Evolutionary conservation across 495 filamentous ascomycete genomes (phyloP), one percentile per base, ranked within the genome.

Genomic region (Talaromyces stipitatus): DNA sequence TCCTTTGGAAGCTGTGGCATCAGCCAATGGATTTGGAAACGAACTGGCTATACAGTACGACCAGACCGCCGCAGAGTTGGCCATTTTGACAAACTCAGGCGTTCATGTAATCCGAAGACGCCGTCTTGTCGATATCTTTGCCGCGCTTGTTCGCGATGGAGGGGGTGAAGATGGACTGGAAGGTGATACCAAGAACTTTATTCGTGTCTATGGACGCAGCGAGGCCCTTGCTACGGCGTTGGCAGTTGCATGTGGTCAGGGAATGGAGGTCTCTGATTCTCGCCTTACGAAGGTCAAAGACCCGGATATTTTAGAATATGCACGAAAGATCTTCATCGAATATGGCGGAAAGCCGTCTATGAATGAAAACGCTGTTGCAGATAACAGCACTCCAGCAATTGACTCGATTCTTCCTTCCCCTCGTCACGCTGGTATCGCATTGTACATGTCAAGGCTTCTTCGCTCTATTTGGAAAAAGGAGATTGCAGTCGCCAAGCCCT

Each of bases 21-120:
- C 80, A 18, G 89, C 94, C 9, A 68, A 82, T 12, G 92, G 92
- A 0, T 98, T 95, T 64, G 91, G 91, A 16, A 99, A 99, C 62
- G 94, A 99, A 67, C 75, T 96, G 58, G 91, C 95, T 6, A 85
- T 95, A 36, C 94, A 99, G 65, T 97, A 91, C 60, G 95, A 97
- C 63, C 78, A 89, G 24, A 76, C 83, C 0, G 80, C 85, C 3
- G 80, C 87, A 10, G 91, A 97, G 62, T 82, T 96, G 53, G 95
- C 91, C 5, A 85, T 99, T 30, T 75, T 99, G 56, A 97, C 94
- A 7, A 94, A 92, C 60, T 87, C 80, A 14, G 94, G 92, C 2
- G 82, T 99, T 55, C 88, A 95, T 60, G 78, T 94, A 24, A 80
- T 96, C 56, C 83, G 90, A 20, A 82, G 95, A 32, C 77, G 90